A percentile compares a stretch with the other conserved stretches of the same genome.
These are phyloP conservation scores for Apiospora koreana DNA, from an alignment of 2,329 filamentous ascomycete genomes.

Conservation along the genomic window DNA sequence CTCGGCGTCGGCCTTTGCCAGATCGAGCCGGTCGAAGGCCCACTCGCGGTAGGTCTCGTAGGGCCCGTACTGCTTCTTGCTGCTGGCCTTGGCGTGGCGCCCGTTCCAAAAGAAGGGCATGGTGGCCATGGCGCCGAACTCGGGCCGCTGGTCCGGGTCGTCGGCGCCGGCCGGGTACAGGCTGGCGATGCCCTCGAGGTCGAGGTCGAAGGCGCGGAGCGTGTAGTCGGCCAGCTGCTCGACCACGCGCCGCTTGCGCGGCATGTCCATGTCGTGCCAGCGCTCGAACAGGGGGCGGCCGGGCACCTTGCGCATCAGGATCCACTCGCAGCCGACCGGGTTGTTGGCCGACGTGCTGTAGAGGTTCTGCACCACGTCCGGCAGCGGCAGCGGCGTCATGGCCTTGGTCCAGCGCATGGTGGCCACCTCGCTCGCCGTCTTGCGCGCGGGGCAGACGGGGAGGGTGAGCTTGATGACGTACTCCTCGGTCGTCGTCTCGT, in stretches of 20 bases:
- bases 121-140: conserved; percentile 27
- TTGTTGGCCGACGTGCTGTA: conserved; percentile 25
- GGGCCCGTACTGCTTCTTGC: conserved; percentile 18
- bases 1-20: conserved; percentile 22
- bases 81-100: conserved; percentile 15
- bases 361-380: conserved; percentile 20
- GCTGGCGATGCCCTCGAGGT: conserved; percentile 30
- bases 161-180: conserved; percentile 22
- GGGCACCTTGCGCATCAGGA: conserved; percentile 28
- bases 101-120: conserved; percentile 31
- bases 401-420: conserved; percentile 26
- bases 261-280: conserved; percentile 25
- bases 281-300: conserved; percentile 27
- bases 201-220: conserved; percentile 19
- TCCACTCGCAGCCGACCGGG: conserved; percentile 33
- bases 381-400: conserved; percentile 28
- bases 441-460: conserved; percentile 26
- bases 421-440: conserved; percentile 33
- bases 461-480: conserved; percentile 35
- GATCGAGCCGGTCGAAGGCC: conserved; percentile 21
- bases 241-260: conserved; percentile 30
- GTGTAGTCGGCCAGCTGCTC: conserved; percentile 29
- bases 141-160: conserved; percentile 8
- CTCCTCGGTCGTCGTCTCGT: conserved; percentile 17
- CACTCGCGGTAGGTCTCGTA: conserved; percentile 20